Evolutionary conservation across 768 basidiomycete species (phyloP).

Genomic region (Clitopilus passeckerianus): DNA sequence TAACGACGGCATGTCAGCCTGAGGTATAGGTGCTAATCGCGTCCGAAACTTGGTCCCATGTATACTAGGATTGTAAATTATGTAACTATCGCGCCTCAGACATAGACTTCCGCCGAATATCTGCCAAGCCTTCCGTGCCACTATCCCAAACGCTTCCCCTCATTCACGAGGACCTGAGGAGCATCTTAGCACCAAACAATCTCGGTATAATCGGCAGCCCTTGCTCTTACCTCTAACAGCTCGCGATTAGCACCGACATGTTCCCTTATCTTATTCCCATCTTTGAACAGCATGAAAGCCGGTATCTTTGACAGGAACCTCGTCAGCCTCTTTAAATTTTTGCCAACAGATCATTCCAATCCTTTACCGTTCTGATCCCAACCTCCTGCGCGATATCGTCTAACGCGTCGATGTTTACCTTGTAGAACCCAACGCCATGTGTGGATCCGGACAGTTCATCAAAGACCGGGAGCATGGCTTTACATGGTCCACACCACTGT

Average conservation of each 20-base stretch:
- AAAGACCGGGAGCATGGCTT: constrained; percentile 60
- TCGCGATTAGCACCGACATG: constrained; percentile 34
- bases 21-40: too few relatives aligned
- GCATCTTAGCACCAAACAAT: not conserved
- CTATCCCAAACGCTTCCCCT: not conserved
- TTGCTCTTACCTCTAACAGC: constrained; percentile 20
- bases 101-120: not conserved
- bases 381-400: constrained; percentile 50
- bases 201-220: too few relatives aligned
- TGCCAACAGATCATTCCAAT: not conserved
- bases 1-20: too few relatives aligned
- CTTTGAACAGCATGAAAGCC: constrained; percentile 19
- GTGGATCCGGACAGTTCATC: constrained; percentile 40
- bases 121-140: not conserved
- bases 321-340: not conserved
- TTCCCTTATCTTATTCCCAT: constrained; percentile 20
- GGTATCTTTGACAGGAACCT: constrained; percentile 28
- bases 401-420: constrained; percentile 67
- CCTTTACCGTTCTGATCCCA: constrained; percentile 56
- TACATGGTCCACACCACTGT: constrained; percentile 74
- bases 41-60: too few relatives aligned
- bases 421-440: constrained; percentile 54
- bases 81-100: not conserved
- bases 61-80: too few relatives aligned
- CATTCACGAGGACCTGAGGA: not conserved